Evolutionary conservation across 768 basidiomycete species (phyloP), one percentile per base, ranked within the genome.

Genomic region (Mycena floridula): DNA sequence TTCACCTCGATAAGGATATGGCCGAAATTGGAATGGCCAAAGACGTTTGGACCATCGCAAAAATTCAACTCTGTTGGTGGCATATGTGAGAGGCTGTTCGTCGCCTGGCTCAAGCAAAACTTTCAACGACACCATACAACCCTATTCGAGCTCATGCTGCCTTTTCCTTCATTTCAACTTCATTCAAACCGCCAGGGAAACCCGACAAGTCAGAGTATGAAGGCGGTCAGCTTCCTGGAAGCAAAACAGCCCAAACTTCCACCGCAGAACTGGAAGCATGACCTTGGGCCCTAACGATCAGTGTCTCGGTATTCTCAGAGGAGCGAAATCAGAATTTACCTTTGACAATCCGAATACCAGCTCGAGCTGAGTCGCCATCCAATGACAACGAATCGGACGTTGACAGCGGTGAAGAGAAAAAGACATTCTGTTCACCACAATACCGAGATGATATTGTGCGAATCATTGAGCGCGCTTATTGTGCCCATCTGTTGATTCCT

Each of bases 71-170:
- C 4, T 55, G 55, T 32, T 56, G 50, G 51, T 58, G 51, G 58
- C 58, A 59, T 51, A 37, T 57, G 12, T 26, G 45, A 23, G 25
- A 50, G 13, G 56, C 54, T 15, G 50, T 57, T 18, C 22, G 44
- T 18, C 47, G 51, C 12, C 41, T 57, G 15, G 37, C 15, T 26
- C 51, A 52, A 40, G 38, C 26, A 15, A 59, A 59, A 44, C 42
- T 59, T 4, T n/a, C 49, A 23, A 59, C 54, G 42, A 49, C 56
- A 35, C 53, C 57, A 35, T 59, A 59, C 30, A 52, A 59, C 30
- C 36, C 50, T 0, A 22, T 47, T 21, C 40, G 47, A 20, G 57
- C 55, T 20, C 21, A 41, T 37, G 41, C 25, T 16, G 53, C 55
- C 37, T 54, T 54, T 50, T 7, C 18, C 26, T 59, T 58, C 44